Evolutionary conservation across 140 eudicot genomes (phyloP).

Genomic region (Senecio squalidus): DNA sequence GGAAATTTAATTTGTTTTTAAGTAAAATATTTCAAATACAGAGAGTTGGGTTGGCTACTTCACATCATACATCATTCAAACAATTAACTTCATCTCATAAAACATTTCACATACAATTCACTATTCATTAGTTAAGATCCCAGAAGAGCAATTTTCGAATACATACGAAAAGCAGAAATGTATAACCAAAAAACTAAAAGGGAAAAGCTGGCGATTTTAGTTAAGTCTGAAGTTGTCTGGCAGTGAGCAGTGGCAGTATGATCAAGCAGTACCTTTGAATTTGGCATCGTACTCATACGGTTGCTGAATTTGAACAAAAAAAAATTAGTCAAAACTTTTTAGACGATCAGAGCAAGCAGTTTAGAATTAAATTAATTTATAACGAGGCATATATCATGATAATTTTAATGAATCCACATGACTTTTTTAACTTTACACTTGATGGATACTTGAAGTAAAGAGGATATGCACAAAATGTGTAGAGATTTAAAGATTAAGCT

Average conservation of each 20-base stretch:
- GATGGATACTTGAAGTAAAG: no score
- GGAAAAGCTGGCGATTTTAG: not conserved
- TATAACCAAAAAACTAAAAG: slow-evolving; percentile 3
- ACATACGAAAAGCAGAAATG: no score
- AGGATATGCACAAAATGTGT: no score
- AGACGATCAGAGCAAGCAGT: not conserved
- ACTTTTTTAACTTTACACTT: no score
- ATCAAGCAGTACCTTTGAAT: slow-evolving; percentile 61
- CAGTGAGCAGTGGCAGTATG: not conserved
- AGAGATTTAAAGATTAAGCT: no score
- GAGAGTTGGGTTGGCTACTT: no score
- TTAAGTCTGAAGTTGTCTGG: not conserved
- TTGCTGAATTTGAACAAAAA: slow-evolving; percentile 48
- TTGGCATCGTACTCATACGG: slow-evolving; percentile 95
- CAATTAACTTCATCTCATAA: no score
- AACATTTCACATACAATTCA: no score
- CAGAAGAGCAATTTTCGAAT: slow-evolving; percentile 7
- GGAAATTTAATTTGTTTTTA: no score
- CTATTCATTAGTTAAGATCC: no score
- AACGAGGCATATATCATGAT: not conserved
- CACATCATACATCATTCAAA: no score
- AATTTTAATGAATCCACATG: not conserved
- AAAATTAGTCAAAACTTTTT: not conserved
- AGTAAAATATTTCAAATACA: no score
- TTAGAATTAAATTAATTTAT: not conserved